phyloP scores from a whole-genome alignment of 1,139 yeast genomes.

The Saccharomyces hybrid region DNA sequence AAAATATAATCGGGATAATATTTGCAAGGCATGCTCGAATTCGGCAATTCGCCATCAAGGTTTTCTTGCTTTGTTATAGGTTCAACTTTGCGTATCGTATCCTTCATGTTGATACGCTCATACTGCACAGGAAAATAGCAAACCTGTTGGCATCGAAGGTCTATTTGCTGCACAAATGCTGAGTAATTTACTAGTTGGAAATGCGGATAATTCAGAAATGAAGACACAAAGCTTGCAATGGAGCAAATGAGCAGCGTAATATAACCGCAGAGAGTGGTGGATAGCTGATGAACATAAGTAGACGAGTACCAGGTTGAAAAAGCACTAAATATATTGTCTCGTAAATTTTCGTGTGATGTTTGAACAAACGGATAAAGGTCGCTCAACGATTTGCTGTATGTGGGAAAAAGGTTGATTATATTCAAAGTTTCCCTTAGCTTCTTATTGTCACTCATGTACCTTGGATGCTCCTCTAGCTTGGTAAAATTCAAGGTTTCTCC shows the following conservation, averaged over 20 bases:
- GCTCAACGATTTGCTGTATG: conserved; percentile 18
- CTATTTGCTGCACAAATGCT: conserved; percentile 69
- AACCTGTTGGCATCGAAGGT: conserved; percentile 67
- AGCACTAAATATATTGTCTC: background rate
- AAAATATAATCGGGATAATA: conserved; percentile 70
- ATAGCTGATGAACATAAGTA: background rate
- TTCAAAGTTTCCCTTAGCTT: conserved; percentile 21
- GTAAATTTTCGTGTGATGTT: background rate
- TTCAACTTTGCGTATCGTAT: background rate
- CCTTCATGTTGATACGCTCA: conserved; percentile 37
- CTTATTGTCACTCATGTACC: conserved; percentile 13
- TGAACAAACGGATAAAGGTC: conserved; percentile 13
- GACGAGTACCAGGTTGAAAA: conserved; percentile 1
- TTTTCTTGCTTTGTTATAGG: background rate
- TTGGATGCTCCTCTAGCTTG: conserved; percentile 27
- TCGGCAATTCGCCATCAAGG: background rate
- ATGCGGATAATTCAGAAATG: conserved; percentile 34
- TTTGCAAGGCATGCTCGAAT: conserved; percentile 21
- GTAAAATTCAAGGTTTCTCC: conserved; percentile 29
- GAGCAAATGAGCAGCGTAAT: conserved; percentile 23
- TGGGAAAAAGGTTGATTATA: conserved; percentile 22
- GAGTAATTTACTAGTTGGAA: conserved; percentile 40
- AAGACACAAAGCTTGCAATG: conserved; percentile 34
- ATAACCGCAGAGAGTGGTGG: conserved; percentile 6
- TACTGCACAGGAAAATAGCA: conserved; percentile 80